Conservation (phyloP, 768 basidiomycete genomes). For the Royoungia palumana region DNA sequence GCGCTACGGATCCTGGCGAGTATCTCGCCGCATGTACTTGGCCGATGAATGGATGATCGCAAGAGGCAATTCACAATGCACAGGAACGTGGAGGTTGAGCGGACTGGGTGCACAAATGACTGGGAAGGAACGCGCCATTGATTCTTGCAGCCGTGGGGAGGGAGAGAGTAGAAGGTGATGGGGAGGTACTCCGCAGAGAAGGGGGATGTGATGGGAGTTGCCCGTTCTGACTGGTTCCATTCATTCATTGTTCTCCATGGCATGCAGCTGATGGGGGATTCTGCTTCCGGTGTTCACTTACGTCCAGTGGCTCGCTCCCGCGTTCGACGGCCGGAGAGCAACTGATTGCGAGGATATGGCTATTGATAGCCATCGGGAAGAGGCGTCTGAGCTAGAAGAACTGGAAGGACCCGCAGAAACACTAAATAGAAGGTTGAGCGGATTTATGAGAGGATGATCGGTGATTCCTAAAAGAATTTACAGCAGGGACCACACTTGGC, state of each 20-base stretch:
- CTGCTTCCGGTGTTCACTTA: slow-evolving; percentile 28
- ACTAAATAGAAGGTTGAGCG: slow-evolving; percentile 28
- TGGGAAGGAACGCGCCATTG: slow-evolving; percentile 19
- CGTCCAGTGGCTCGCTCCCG: slow-evolving; percentile 34
- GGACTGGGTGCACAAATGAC: slow-evolving; percentile 12
- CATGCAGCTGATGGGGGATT: slow-evolving; percentile 20
- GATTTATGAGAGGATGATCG: slow-evolving; percentile 29
- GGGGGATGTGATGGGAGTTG: slow-evolving; percentile 10
- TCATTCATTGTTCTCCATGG: slow-evolving; percentile 22
- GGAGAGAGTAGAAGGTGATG: slow-evolving; percentile 1
- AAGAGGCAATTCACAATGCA: slow-evolving; percentile 24
- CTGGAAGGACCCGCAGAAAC: slow-evolving; percentile 19
- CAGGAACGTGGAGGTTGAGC: slow-evolving; percentile 31
- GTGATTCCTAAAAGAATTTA: slow-evolving; percentile 6
- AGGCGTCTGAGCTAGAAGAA: slow-evolving; percentile 13
- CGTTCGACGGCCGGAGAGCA: slow-evolving; percentile 19
- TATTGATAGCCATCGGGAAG: slow-evolving; percentile 22
- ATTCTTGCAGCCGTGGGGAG: slow-evolving; percentile 12
- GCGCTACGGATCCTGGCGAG: slow-evolving; percentile 19
- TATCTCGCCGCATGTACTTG: slow-evolving; percentile 10
- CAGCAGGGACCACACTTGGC: slow-evolving; percentile 7
- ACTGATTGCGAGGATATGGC: slow-evolving; percentile 9
- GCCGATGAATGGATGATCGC: slow-evolving; percentile 12
- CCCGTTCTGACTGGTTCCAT: slow-evolving; percentile 14
- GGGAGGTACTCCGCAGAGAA: slow-evolving; percentile 13